Base-by-base conservation (phyloP, 805 yeast species). In the Lachancea lanzarotensis region DNA sequence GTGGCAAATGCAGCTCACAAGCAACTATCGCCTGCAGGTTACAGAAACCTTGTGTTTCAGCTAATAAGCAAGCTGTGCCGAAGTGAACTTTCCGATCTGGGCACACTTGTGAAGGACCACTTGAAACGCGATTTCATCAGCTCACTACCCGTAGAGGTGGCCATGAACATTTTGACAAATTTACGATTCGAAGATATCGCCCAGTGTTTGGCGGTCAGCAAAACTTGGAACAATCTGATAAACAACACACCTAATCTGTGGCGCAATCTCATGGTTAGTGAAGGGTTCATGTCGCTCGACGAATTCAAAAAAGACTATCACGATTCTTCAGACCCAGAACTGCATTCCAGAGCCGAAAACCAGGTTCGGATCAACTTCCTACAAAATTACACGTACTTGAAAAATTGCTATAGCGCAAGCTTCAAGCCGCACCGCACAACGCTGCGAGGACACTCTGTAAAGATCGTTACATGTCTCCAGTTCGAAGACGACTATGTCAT, bases 401-500 rank as follows among this genome's bases (percentile, higher is more conserved):
- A 71, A 44, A 78, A 93, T 60, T 93, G 98, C 98, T 83, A 79
- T 76, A 74, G 82, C 54, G 84, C 90, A 1, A 65, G 65, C 17
- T 84, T 76, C 57, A 70, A 67, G 41, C 97, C 98, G 1, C 74
- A 72, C 47, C 73, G 82, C 46, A 76, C 81, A 3, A 76, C 84
- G 13, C 72, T 83, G 9, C 73, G 76, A 12, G 87, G 86, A 5
- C 88, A 81, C 55, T 87, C 87, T 45, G 70, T 78, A 22, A 81
- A 81, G 55, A 95, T 91, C n/a, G 93, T 93, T 2, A 93, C 98
- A 0, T 93, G 98, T 59, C 70, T 93, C 49, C 96, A 90, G 63
- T 88, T 89, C 63, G 97, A 90, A 60, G 88, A 84, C 40, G 90
- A 89, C 52, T 82, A 81, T 57, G 84, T 93, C 43, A 84, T 91